Base-by-base conservation (phyloP, 2,329 filamentous ascomycete species). In the Fusarium avenaceum region DNA sequence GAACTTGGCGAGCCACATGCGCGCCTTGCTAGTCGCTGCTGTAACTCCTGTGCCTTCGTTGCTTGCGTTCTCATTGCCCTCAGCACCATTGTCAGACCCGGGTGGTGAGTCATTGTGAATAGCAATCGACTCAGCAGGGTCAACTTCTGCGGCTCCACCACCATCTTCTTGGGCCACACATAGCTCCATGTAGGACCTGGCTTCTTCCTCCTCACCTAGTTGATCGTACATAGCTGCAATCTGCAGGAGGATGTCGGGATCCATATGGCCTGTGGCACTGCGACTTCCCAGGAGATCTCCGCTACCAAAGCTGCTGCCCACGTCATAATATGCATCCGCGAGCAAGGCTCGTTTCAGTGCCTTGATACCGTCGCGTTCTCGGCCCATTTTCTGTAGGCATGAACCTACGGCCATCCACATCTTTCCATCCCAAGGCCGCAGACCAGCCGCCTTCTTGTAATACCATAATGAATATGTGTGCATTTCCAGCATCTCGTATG, bases 331-430 rank as follows among this genome's bases (percentile, higher is more conserved):
- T 51, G 91, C 93, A 54, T 96, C 94, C 2, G 94, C 94, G 2
- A 96, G 87, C 9, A 99, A 83, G 0, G 96, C 96, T 38, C 96
- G 91, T 77, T 99, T 99, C 72, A 97, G 89, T 1, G 96, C 93
- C 75, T 97, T 96, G 78, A 99, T 97, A 30, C 93, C 95, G 72
- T 97, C 94, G n/a, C 90, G 86, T 50, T 93, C 85, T 55, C 94
- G 89, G 52, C 90, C 91, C 86, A 97, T 96, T 76, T 94, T 95
- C 65, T 95, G 91, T 67, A 97, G 90, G 76, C 95, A 97, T 33
- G 92, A 92, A 11, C 93, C 96, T 7, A 99, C 94, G 0, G 96
- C 96, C 83, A 96, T 92, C 96, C 96, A 99, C 92, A 99, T 97
- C 79, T 98, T 98, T 1, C 94, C 93, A 72, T 99, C 96, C 85